Evolutionary conservation across 805 yeast genomes (phyloP).

Genomic region (Cyberlindnera japonica): DNA sequence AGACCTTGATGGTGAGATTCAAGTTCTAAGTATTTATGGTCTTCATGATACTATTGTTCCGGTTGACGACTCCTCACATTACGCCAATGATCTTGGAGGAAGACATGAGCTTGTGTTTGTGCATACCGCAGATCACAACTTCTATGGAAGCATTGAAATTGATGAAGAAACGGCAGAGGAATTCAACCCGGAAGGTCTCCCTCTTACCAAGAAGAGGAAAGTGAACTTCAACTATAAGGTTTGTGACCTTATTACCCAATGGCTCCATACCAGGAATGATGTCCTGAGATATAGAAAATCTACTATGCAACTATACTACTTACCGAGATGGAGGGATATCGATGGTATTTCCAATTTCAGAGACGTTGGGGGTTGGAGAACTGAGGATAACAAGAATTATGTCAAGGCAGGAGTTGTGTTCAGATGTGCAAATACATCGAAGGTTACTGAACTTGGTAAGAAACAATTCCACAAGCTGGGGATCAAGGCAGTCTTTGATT

Average conservation of each 20-base stretch:
- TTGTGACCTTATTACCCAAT: constrained; percentile 44
- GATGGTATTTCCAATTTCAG: constrained; percentile 73
- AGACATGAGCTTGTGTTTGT: constrained; percentile 59
- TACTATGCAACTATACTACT: constrained; percentile 34
- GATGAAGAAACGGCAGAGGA: constrained; percentile 30
- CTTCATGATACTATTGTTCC: constrained; percentile 64
- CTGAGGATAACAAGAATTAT: constrained; percentile 33
- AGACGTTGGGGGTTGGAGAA: constrained; percentile 73
- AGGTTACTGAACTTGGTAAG: constrained; percentile 52
- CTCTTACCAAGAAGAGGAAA: constrained; percentile 40
- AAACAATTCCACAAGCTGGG: constrained; percentile 33
- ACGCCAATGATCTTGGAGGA: constrained; percentile 49
- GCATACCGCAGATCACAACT: constrained; percentile 78
- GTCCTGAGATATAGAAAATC: constrained; percentile 46
- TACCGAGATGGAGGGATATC: constrained; percentile 55
- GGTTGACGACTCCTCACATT: constrained; percentile 53
- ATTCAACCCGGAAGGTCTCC: constrained; percentile 39
- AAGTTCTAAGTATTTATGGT: constrained; percentile 73
- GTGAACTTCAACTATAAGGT: constrained; percentile 61
- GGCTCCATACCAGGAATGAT: constrained; percentile 47
- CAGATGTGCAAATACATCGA: constrained; percentile 60
- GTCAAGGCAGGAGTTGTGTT: constrained; percentile 53
- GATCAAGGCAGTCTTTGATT: constrained; percentile 58
- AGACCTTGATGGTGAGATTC: constrained; percentile 41
- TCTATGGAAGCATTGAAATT: constrained; percentile 48